Percentiles rank a stretch among this genome's conserved stretches.
These are phyloP conservation scores for Zasmidium cellare DNA, from an alignment of 2,329 filamentous ascomycete species.

Conservation along the genomic window DNA sequence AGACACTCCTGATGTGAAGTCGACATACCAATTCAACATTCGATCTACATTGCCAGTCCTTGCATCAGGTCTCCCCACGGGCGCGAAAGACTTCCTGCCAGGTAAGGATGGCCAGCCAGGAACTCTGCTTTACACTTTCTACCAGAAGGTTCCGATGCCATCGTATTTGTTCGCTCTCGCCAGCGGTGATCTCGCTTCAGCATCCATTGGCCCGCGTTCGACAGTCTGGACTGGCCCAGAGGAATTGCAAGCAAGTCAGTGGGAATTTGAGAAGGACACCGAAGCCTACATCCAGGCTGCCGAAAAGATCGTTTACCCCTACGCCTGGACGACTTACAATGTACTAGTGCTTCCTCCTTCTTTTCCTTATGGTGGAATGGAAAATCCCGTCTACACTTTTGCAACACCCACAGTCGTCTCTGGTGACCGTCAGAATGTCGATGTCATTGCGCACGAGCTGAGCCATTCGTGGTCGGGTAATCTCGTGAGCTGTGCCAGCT, in stretches of 20 bases:
- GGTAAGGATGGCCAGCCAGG: conserved; percentile 55
- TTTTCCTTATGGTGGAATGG: conserved; percentile 79
- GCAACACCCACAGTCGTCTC: conserved; percentile 93
- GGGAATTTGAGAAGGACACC: conserved; percentile 88
- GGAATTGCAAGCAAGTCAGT: conserved; percentile 78
- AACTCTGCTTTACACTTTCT: conserved; percentile 73
- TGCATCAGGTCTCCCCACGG: conserved; percentile 73
- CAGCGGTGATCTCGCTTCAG: conserved; percentile 76
- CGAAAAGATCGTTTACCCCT: conserved; percentile 78
- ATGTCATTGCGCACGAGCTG: conserved; percentile 89
- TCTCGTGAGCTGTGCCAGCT: conserved; percentile 73
- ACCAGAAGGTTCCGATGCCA: conserved; percentile 89
- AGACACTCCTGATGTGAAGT: conserved; percentile 96
- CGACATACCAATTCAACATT: conserved; percentile 88
- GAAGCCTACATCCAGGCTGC: conserved; percentile 88
- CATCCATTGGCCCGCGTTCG: conserved; percentile 82
- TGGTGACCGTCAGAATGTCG: conserved; percentile 79
- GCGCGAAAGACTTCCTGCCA: conserved; percentile 52
- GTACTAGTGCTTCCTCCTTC: conserved; percentile 85
- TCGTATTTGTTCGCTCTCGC: conserved; percentile 94
- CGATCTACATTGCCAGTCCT: conserved; percentile 86
- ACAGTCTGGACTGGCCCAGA: conserved; percentile 85
- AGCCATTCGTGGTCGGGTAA: conserved; percentile 86
- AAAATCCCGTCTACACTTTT: conserved; percentile 72
- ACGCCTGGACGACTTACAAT: conserved; percentile 94